These are phyloP conservation scores for Gastroboletus turbinatus DNA, from an alignment of 1,284 basidiomycete genomes.

Conservation along the genomic window DNA sequence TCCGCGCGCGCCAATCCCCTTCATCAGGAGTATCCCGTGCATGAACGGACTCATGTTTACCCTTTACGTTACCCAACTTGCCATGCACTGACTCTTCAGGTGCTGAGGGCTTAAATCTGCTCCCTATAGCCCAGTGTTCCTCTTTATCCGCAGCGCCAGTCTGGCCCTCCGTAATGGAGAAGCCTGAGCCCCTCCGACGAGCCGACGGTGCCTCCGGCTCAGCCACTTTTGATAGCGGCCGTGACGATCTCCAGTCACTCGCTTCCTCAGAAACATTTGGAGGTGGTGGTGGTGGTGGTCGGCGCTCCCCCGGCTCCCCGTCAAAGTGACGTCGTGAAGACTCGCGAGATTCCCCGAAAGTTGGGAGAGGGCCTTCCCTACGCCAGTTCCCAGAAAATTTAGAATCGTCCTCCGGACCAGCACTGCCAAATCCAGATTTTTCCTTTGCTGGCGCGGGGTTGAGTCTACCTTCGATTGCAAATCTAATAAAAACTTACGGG, in stretches of 20 bases:
- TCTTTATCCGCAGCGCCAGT: constrained; percentile 69
- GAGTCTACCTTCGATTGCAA: constrained; percentile 1
- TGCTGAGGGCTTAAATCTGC: constrained; percentile 62
- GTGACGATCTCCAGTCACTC: constrained; percentile 70
- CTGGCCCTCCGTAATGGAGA: constrained; percentile 50
- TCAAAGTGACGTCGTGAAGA: constrained; percentile 65
- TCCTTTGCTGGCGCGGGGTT: constrained; percentile 63
- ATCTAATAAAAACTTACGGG: constrained; percentile 59
- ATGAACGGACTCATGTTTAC: constrained; percentile 53
- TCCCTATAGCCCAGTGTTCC: constrained; percentile 70
- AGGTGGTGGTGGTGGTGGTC: constrained; percentile 30
- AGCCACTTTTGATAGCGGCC: constrained; percentile 42
- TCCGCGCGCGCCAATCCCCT: constrained; percentile 58
- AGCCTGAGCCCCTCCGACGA: constrained; percentile 57
- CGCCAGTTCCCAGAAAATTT: constrained; percentile 85
- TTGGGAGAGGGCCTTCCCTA: constrained; percentile 84
- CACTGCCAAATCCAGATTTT: constrained; percentile 53
- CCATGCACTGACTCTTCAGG: constrained; percentile 42
- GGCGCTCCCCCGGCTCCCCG: constrained; percentile 44
- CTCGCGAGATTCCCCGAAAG: constrained; percentile 53
- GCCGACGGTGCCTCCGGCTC: constrained; percentile 49
- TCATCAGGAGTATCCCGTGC: constrained; percentile 52
- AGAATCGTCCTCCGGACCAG: constrained; percentile 56
- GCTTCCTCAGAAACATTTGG: constrained; percentile 55
- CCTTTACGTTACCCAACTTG: constrained; percentile 51